These are phyloP conservation scores for Glonium stellatum DNA, from an alignment of 495 filamentous ascomycete genomes.

Conservation along the genomic window DNA sequence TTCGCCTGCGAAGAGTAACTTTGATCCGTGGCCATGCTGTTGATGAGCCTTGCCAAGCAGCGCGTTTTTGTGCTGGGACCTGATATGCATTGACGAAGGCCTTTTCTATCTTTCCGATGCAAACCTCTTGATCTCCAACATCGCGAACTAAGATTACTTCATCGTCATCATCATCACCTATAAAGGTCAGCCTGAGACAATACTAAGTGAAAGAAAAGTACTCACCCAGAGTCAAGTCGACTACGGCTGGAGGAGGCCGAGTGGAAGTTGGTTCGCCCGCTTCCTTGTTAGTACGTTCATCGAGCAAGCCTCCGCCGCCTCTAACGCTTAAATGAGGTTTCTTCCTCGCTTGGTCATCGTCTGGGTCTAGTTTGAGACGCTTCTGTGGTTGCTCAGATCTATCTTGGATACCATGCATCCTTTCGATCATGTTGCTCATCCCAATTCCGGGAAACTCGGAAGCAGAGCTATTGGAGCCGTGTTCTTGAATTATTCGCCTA, in stretches of 20 bases:
- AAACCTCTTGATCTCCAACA: slow-evolving; percentile 58
- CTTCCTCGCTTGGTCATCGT: slow-evolving; percentile 25
- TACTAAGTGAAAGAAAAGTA: not conserved
- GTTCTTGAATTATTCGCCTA: slow-evolving; percentile 9
- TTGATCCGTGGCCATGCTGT: slow-evolving; percentile 66
- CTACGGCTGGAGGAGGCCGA: not conserved
- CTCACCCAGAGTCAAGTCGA: slow-evolving; percentile 9
- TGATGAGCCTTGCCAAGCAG: slow-evolving; percentile 44
- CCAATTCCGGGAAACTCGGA: slow-evolving; percentile 19
- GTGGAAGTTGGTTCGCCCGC: not conserved
- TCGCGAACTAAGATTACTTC: slow-evolving; percentile 44
- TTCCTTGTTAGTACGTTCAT: slow-evolving; percentile 15
- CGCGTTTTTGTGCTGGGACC: slow-evolving; percentile 59
- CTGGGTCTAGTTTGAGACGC: slow-evolving; percentile 51
- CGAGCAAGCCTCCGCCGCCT: slow-evolving; percentile 50
- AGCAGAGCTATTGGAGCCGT: not conserved
- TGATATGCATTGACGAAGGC: slow-evolving; percentile 59
- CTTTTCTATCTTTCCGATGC: slow-evolving; percentile 71
- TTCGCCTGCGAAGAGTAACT: slow-evolving; percentile 52
- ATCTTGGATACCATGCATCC: slow-evolving; percentile 62
- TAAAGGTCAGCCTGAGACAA: not conserved
- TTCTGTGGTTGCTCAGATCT: slow-evolving; percentile 58
- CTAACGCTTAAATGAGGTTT: slow-evolving; percentile 40
- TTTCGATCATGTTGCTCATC: slow-evolving; percentile 52
- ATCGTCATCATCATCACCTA: slow-evolving; percentile 45